Conservation (phyloP, 1,139 yeast genomes). For the Ogataea hybrid region DNA sequence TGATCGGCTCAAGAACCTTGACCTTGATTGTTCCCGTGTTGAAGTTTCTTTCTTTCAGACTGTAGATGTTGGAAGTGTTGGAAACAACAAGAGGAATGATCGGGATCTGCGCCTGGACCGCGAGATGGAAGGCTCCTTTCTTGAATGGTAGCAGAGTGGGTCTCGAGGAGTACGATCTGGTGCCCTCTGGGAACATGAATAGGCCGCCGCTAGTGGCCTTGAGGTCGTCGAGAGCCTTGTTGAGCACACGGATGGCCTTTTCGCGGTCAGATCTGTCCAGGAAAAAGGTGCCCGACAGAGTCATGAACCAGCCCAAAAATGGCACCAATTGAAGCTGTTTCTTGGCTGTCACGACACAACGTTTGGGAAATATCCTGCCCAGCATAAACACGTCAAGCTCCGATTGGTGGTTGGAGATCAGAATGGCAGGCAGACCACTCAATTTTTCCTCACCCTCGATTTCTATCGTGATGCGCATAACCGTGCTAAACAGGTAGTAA, state of each 20-base stretch:
- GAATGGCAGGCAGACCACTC: slow-evolving; percentile 67
- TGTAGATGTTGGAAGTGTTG: slow-evolving; percentile 75
- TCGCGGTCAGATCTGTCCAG: slow-evolving; percentile 79
- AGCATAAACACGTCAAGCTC: slow-evolving; percentile 78
- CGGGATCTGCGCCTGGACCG: slow-evolving; percentile 89
- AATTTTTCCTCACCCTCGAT: slow-evolving; percentile 62
- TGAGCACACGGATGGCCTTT: slow-evolving; percentile 72
- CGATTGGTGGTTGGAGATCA: slow-evolving; percentile 89
- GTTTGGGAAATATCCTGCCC: slow-evolving; percentile 82
- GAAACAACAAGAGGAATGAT: slow-evolving; percentile 84
- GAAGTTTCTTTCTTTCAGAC: slow-evolving; percentile 54
- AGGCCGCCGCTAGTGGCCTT: slow-evolving; percentile 64
- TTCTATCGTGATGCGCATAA: slow-evolving; percentile 68
- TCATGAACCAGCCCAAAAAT: slow-evolving; percentile 97
- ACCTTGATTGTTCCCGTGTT: slow-evolving; percentile 60
- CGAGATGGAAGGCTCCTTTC: slow-evolving; percentile 97
- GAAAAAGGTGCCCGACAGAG: slow-evolving; percentile 85
- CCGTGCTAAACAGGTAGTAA: slow-evolving; percentile 53
- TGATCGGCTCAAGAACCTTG: slow-evolving; percentile 66
- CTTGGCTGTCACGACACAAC: slow-evolving; percentile 92
- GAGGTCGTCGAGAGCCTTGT: slow-evolving; percentile 61
- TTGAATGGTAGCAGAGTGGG: slow-evolving; percentile 83
- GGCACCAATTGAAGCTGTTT: slow-evolving; percentile 81
- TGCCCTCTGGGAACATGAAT: slow-evolving; percentile 94
- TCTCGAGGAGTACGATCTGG: slow-evolving; percentile 71